Base-by-base conservation (phyloP, 306 rosid genomes). In the Prunus salicina region DNA sequence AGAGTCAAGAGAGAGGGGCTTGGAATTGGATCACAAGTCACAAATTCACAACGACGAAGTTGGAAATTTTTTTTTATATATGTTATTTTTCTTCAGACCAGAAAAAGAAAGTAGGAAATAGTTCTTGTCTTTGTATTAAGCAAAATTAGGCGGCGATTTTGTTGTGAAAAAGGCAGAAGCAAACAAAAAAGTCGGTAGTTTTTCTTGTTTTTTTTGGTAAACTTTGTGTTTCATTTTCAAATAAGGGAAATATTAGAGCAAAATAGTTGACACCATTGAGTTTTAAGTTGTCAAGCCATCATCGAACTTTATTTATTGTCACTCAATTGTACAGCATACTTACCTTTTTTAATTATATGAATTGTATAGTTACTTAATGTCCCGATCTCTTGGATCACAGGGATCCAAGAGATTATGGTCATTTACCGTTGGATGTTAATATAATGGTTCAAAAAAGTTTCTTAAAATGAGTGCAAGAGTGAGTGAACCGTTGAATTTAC, bases 1-100 rank as follows among this genome's bases (percentile, higher is more conserved):
- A 12, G 76, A 67, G 83, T 83, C 85, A 83, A 83, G 12, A 34
- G 73, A 13, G 41, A 14, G 15, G 67, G 38, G 51, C 38, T 22
- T 25, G 62, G 64, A 38, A 50, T 30, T 22, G 41, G 34, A 11
- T 63, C 47, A 25, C 34, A 25, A 61, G 11, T 60, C 38, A 20
- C 13, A n/a, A 51, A 6, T 30, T 12, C 64, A 46, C 3, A 67
- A 14, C 27, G 38, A 62, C 9, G 64, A 78, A 78, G 38, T 61
- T 7, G 53, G 55, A 24, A 47, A 22, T 20, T 7, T 12, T n/a
- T 66, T 4, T 4, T 4, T n/a, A 56, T 56, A 19, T 43, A 10
- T 19, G 2, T 65, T 16, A 19, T 16, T 65, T 9, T n/a, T 65
- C 41, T 38, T 57, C 12, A 4, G 25, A 57, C 5, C 28, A 57